phyloP scores from a whole-genome alignment of 805 yeast genomes.

The Wickerhamiella spandovensis region DNA sequence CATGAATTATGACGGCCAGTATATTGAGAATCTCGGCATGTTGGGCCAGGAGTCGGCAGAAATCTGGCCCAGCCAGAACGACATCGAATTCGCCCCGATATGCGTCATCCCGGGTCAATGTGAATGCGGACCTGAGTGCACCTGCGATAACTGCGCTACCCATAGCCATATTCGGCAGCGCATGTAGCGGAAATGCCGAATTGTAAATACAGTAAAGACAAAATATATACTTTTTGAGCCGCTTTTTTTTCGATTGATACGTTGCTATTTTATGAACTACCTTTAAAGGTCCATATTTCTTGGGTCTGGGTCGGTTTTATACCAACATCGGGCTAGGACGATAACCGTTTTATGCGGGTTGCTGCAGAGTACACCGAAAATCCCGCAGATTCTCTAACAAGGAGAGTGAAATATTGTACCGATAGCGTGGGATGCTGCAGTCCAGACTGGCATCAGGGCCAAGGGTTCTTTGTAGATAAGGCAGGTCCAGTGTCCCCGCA shows the following conservation, averaged over 20 bases:
- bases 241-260: too few relatives aligned
- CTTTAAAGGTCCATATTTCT: neutral
- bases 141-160: slow-evolving; percentile 25
- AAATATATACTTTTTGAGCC: too few relatives aligned
- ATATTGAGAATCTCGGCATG: slow-evolving; percentile 15
- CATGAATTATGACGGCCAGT: slow-evolving; percentile 20
- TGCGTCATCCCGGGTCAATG: slow-evolving; percentile 29
- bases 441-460: neutral
- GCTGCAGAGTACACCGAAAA: too few relatives aligned
- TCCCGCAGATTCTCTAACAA: neutral
- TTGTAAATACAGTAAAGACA: too few relatives aligned
- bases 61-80: slow-evolving; percentile 18
- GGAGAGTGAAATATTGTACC: too few relatives aligned
- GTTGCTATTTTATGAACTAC: neutral
- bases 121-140: slow-evolving; percentile 26
- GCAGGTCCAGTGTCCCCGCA: neutral
- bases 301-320: too few relatives aligned
- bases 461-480: neutral
- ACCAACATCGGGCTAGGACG: too few relatives aligned
- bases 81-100: slow-evolving; percentile 23
- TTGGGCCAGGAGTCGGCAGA: slow-evolving; percentile 17
- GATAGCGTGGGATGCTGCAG: neutral
- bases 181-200: neutral
- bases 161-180: slow-evolving; percentile 4
- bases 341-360: too few relatives aligned